Percentiles rank a stretch among this genome's conserved stretches.
Evolutionary conservation across 352 stramenopile genomes (phyloP).

Genomic region (Globisporangium paddicum): DNA sequence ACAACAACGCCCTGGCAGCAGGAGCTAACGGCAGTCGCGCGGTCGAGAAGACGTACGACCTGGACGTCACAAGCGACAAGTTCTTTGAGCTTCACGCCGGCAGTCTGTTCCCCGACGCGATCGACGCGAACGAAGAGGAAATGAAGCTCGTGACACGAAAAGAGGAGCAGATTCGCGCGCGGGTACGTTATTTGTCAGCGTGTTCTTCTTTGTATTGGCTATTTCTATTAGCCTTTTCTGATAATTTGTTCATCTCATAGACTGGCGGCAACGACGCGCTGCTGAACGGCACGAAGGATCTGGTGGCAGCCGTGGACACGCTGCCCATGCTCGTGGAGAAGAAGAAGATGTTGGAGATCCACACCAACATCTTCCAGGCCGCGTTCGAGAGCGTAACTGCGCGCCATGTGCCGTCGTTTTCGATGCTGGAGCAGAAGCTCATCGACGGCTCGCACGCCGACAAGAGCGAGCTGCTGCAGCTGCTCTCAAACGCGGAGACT

Average conservation of each 20-base stretch:
- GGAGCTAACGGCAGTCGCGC: slow-evolving; percentile 17
- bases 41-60: slow-evolving; percentile 70
- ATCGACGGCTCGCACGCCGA: slow-evolving; percentile 74
- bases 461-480: slow-evolving; percentile 63
- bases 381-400: slow-evolving; percentile 75
- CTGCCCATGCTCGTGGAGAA: slow-evolving; percentile 78
- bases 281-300: slow-evolving; percentile 77
- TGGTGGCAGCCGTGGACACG: slow-evolving; percentile 81
- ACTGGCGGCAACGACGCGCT: slow-evolving; percentile 63
- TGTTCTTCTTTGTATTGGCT: too few relatives aligned
- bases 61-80: slow-evolving; percentile 77
- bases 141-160: slow-evolving; percentile 87
- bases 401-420: slow-evolving; percentile 79
- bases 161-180: slow-evolving; percentile 75
- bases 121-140: slow-evolving; percentile 85
- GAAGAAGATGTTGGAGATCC: slow-evolving; percentile 87
- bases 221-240: too few relatives aligned
- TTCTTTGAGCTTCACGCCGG: slow-evolving; percentile 81
- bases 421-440: slow-evolving; percentile 84
- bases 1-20: neutral
- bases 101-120: slow-evolving; percentile 75
- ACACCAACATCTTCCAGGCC: slow-evolving; percentile 87
- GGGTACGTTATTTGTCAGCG: slow-evolving; percentile 14
- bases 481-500: slow-evolving; percentile 57
- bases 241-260: slow-evolving; percentile 9